Conservation (phyloP, 805 yeast genomes). For the Hanseniaspora singularis region DNA sequence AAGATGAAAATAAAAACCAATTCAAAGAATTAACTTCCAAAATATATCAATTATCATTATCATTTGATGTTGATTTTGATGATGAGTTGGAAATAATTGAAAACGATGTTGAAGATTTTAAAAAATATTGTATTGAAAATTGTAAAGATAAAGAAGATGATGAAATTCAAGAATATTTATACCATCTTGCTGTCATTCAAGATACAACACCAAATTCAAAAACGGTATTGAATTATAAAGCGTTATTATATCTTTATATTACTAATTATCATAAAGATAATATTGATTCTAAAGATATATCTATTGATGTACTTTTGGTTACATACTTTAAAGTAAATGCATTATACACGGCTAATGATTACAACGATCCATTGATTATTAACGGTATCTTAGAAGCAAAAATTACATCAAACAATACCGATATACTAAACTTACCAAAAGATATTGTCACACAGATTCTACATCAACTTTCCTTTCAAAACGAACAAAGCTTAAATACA, state of each 20-base stretch:
- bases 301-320: background rate
- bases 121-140: conserved; percentile 25
- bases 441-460: conserved; percentile 7
- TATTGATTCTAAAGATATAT: background rate
- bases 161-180: conserved; percentile 29
- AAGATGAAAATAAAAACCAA: background rate
- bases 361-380: conserved; percentile 6
- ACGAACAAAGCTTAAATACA: background rate
- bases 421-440: conserved; percentile 1
- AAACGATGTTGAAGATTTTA: conserved; percentile 35
- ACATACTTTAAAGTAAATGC: conserved; percentile 11
- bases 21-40: conserved; percentile 31
- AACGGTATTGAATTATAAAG: conserved; percentile 27
- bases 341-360: conserved; percentile 11
- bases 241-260: conserved; percentile 27
- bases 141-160: conserved; percentile 26
- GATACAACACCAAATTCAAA: conserved; percentile 23
- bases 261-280: background rate
- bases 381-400: conserved; percentile 9
- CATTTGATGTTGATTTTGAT: conserved; percentile 56
- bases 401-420: background rate
- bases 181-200: conserved; percentile 31
- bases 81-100: conserved; percentile 30
- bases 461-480: conserved; percentile 6
- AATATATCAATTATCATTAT: conserved; percentile 39